Percentiles rank a stretch among this genome's conserved stretches.
These are phyloP conservation scores for Petunia axillaris DNA, from an alignment of 257 asterid species.

Conservation along the genomic window DNA sequence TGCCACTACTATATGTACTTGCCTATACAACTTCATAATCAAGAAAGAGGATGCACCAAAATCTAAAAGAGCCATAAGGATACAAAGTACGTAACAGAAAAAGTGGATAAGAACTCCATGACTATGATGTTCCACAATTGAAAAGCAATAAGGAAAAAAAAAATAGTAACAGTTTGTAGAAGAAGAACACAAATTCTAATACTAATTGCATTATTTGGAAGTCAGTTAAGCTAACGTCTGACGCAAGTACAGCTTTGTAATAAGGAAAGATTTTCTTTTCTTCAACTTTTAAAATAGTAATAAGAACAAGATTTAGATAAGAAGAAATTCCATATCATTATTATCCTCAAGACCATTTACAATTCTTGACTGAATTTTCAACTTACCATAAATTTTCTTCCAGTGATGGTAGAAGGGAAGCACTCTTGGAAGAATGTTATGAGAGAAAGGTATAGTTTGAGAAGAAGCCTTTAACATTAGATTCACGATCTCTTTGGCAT, in stretches of 20 bases:
- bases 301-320: too few species aligned
- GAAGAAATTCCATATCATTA: too few species aligned
- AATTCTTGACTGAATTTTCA: not conserved
- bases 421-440: constrained; percentile 53
- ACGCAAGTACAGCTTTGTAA: too few species aligned
- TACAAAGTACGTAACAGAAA: constrained; percentile 12
- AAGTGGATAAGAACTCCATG: constrained; percentile 23
- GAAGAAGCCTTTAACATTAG: constrained; percentile 53
- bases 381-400: constrained; percentile 54
- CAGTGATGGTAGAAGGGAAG: constrained; percentile 58
- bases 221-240: too few species aligned
- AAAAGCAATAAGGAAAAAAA: not conserved
- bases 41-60: constrained; percentile 17
- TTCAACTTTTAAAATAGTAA: too few species aligned
- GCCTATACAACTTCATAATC: constrained; percentile 33
- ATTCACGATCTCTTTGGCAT: constrained; percentile 55
- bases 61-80: constrained; percentile 26
- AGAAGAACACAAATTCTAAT: constrained; percentile 14
- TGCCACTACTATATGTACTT: constrained; percentile 39
- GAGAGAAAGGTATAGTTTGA: constrained; percentile 48
- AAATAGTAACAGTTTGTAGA: not conserved
- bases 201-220: too few species aligned
- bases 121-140: constrained; percentile 15
- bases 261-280: too few species aligned
- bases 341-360: too few species aligned